phyloP scores from a whole-genome alignment of 495 filamentous ascomycete species.

The Talaromyces borbonicus region DNA sequence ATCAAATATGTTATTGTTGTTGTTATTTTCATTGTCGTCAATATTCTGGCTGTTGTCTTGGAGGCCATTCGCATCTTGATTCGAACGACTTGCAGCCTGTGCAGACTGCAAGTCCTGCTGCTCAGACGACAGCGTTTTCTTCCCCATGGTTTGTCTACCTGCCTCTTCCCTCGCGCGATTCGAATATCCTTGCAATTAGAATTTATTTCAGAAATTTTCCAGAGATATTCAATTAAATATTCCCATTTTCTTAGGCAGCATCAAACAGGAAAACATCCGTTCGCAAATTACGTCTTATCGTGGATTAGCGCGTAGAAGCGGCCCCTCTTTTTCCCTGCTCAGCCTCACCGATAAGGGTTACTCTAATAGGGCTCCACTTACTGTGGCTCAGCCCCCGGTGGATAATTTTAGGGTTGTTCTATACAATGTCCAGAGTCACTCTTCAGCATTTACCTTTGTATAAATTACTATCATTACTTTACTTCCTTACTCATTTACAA shows the following conservation, averaged over 20 bases:
- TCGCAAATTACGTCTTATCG: slow-evolving; percentile 1
- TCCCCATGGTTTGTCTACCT: not conserved
- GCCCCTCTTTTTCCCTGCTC: not conserved
- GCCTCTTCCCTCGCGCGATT: not conserved
- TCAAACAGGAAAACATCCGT: no score
- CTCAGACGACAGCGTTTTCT: not conserved
- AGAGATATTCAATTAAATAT: no score
- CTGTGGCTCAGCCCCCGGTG: slow-evolving; percentile 2
- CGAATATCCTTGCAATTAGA: no score
- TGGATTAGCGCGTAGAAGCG: not conserved
- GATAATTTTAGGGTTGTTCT: no score
- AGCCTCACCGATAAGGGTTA: not conserved
- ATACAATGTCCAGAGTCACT: no score
- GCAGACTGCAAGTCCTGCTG: not conserved
- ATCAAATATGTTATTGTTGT: slow-evolving; percentile 1
- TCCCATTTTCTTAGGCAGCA: no score
- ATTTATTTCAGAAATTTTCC: no score
- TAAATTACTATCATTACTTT: no score
- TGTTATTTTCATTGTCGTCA: not conserved
- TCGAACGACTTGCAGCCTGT: not conserved
- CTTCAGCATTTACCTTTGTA: no score
- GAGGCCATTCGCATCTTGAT: not conserved
- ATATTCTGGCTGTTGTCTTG: no score
- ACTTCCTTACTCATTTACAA: no score
- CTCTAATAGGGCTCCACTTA: not conserved